Base-by-base conservation (phyloP, 768 basidiomycete genomes). In the Mycena sanguinolenta region DNA sequence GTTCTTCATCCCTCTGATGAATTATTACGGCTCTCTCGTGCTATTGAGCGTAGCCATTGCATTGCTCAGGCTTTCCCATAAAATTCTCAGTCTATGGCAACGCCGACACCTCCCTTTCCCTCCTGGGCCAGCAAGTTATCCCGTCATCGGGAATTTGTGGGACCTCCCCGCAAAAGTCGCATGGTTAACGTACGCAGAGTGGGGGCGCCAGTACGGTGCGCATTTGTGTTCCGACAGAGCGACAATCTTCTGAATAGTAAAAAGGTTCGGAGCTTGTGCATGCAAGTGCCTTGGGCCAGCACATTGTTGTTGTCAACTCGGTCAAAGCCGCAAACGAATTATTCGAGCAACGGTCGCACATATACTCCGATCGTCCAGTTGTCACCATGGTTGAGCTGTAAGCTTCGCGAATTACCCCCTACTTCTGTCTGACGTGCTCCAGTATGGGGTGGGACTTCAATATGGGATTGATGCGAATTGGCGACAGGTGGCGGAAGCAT, bases 371-470 rank as follows among this genome's bases (percentile, higher is more conserved):
- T 54, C 70, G 77, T 14, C 73, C 66, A 8, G 46, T 52, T 27
- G 32, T 68, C 14, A 60, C 70, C 13, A 74, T 75, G 58, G 25
- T 72, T 17, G 42, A 69, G 9, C 71, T 75, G 75, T 77, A 42
- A 58, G 69, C 19, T 70, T 34, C 32, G 32, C 32, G 10, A 34
- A 5, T 4, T 34, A 34, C 9, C n/a, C 8, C 16, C 52, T 16
- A 30, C 16, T 30, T 32, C 8, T 23, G 2, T 1, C 30, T 34
- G 21, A 25, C 42, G 19, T 32, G 38, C 32, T 77, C 75, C 52
- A 77, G 67, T 19, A 52, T 80, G 75, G 81, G 80, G 9, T 83
- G 79, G 80, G 72, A 79, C 17, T 80, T 79, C 61, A 77, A 75
- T 66, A 27, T 77, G 9, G 77, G 58, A 2, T 36, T 82, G 6